These are phyloP conservation scores for Coemansia sp. DNA, from an alignment of 192 early-diverging fungal genomes.

Conservation along the genomic window DNA sequence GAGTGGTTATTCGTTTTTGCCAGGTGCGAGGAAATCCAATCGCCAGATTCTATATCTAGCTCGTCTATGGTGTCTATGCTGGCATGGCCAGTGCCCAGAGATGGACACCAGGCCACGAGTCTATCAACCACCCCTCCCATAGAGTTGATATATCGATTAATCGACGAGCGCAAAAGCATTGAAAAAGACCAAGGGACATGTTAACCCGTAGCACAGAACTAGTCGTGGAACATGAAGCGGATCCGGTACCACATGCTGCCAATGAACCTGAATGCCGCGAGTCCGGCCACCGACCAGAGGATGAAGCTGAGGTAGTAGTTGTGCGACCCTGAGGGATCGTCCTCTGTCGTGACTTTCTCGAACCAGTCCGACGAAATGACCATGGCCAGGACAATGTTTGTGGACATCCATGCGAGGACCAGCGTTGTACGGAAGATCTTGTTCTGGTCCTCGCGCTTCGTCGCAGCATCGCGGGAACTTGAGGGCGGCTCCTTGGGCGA, in stretches of 20 bases:
- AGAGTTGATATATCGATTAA: too few relatives aligned
- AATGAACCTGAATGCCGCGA: conserved; percentile 68
- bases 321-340: conserved; percentile 47
- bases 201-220: not conserved
- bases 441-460: conserved; percentile 89
- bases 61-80: too few relatives aligned
- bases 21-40: too few relatives aligned
- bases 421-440: conserved; percentile 78
- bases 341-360: conserved; percentile 20
- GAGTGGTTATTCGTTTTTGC: too few relatives aligned
- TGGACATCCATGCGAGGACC: conserved; percentile 81
- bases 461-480: conserved; percentile 57
- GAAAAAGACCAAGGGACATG: too few relatives aligned
- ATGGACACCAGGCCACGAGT: too few relatives aligned
- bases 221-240: conserved; percentile 41
- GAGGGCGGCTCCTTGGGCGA: conserved; percentile 27
- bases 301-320: conserved; percentile 78
- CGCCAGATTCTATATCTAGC: too few relatives aligned
- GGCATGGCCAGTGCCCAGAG: too few relatives aligned
- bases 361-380: conserved; percentile 59
- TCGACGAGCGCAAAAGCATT: too few relatives aligned
- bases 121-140: too few relatives aligned
- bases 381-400: conserved; percentile 69
- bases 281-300: conserved; percentile 75
- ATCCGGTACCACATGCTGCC: conserved; percentile 71